A percentile compares a stretch with the other conserved stretches of the same genome.
These are phyloP conservation scores for Fusarium nodosum DNA, from an alignment of 2,329 filamentous ascomycete genomes.

Conservation along the genomic window DNA sequence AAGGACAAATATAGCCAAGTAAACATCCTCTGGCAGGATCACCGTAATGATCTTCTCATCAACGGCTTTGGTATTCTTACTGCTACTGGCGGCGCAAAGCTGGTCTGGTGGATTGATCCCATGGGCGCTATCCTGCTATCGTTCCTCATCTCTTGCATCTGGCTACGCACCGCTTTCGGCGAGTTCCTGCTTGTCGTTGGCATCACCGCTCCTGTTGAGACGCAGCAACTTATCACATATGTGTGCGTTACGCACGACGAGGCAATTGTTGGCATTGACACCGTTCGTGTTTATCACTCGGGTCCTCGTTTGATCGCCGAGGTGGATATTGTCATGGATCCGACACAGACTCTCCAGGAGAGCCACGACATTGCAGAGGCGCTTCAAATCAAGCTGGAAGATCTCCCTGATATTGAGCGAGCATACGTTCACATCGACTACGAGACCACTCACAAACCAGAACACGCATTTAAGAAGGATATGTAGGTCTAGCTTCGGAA, in stretches of 20 bases:
- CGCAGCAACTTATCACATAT: constrained; percentile 95
- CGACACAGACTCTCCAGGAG: constrained; percentile 75
- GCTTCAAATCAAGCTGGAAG: constrained; percentile 94
- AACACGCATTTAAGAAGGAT: constrained; percentile 77
- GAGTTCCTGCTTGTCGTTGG: constrained; percentile 95
- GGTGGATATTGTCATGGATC: constrained; percentile 95
- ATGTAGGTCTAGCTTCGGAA: constrained; percentile 55
- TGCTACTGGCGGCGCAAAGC: constrained; percentile 88
- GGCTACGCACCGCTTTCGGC: constrained; percentile 85
- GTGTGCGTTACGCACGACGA: constrained; percentile 89
- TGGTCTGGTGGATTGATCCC: constrained; percentile 95
- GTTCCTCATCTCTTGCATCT: constrained; percentile 80
- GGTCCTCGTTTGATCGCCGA: constrained; percentile 92
- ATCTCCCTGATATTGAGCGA: constrained; percentile 89
- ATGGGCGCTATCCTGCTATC: constrained; percentile 90
- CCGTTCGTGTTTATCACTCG: constrained; percentile 92
- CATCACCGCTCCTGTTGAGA: constrained; percentile 85
- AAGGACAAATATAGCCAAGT: constrained; percentile 93
- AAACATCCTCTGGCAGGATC: constrained; percentile 94
- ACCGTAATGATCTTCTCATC: constrained; percentile 96
- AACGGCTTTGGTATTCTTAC: constrained; percentile 94
- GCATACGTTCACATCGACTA: constrained; percentile 98
- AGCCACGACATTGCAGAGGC: constrained; percentile 96
- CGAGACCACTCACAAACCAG: constrained; percentile 94
- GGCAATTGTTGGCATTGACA: constrained; percentile 87